These are phyloP conservation scores for Whalleya microplaca DNA, from an alignment of 2,329 filamentous ascomycete species.

Conservation along the genomic window DNA sequence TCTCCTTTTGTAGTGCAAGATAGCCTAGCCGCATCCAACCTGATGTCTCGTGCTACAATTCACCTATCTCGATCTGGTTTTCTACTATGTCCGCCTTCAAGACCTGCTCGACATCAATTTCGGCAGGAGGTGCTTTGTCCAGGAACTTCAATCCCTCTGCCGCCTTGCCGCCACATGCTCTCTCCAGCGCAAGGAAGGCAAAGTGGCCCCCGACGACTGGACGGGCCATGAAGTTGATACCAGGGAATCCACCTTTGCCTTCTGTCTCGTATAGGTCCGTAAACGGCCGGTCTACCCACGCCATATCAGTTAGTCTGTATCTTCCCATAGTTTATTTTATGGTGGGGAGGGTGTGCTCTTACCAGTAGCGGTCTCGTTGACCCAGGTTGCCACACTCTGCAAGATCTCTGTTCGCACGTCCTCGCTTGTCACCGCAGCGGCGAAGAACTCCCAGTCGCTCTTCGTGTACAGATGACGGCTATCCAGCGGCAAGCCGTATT, in stretches of 20 bases:
- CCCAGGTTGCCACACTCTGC: slow-evolving; percentile 74
- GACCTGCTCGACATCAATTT: slow-evolving; percentile 41
- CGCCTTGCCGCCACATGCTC: slow-evolving; percentile 74
- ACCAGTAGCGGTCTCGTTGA: slow-evolving; percentile 79
- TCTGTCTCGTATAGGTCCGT: slow-evolving; percentile 86
- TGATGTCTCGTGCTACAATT: slow-evolving; percentile 24
- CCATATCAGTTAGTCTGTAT: slow-evolving; percentile 18
- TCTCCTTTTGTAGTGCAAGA: background rate
- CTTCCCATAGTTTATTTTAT: background rate
- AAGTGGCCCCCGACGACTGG: slow-evolving; percentile 88
- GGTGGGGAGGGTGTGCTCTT: slow-evolving; percentile 36
- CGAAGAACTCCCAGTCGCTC: slow-evolving; percentile 90
- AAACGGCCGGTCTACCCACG: slow-evolving; percentile 65
- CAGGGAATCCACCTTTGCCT: slow-evolving; percentile 74
- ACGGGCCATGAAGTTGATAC: slow-evolving; percentile 75
- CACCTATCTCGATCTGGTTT: slow-evolving; percentile 29
- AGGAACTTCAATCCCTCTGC: slow-evolving; percentile 59
- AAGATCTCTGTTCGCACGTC: slow-evolving; percentile 72
- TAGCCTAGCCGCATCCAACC: background rate
- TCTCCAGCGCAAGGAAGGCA: slow-evolving; percentile 79
- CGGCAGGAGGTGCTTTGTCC: slow-evolving; percentile 40
- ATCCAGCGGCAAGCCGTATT: slow-evolving; percentile 82
- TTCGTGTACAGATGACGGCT: slow-evolving; percentile 84
- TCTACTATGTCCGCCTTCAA: slow-evolving; percentile 32
- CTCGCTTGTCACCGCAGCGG: slow-evolving; percentile 75